phyloP scores from a whole-genome alignment of 169 alveolate species.

The Cryptosporidium tyzzeri region DNA sequence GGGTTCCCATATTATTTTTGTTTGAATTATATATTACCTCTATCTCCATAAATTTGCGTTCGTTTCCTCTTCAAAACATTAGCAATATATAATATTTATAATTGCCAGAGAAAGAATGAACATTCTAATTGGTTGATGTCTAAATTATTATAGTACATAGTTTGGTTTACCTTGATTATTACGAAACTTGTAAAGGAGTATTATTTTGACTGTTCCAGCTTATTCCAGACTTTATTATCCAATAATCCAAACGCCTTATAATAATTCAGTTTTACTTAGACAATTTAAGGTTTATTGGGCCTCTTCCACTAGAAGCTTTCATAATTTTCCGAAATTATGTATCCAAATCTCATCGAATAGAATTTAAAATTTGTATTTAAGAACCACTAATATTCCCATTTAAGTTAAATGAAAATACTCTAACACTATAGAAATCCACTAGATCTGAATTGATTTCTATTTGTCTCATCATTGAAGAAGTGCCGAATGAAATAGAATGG shows the following conservation, averaged over 20 bases:
- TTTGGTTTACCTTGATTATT: not conserved
- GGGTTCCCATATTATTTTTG: not conserved
- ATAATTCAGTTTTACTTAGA: not conserved
- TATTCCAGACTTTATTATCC: not conserved
- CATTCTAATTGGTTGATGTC: not conserved
- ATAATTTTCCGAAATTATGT: constrained; percentile 12
- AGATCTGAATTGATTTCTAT: constrained; percentile 1
- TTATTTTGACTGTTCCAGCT: not conserved
- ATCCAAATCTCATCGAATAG: not conserved
- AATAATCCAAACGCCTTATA: not conserved
- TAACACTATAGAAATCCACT: constrained; percentile 3
- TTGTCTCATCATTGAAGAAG: constrained; percentile 15
- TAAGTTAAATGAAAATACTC: not conserved
- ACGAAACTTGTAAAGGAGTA: not conserved
- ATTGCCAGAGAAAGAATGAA: not conserved
- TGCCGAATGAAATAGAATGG: constrained; percentile 19
- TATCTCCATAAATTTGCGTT: not conserved
- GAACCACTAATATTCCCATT: not conserved
- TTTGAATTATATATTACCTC: not conserved
- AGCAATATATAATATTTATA: not conserved
- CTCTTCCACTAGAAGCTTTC: constrained; percentile 12
- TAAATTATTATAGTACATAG: not conserved
- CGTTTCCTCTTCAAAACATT: not conserved
- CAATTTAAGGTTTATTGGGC: not conserved
- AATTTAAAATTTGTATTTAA: not conserved